Conservation (phyloP, 164 flowering plant genomes). For the Hamamelis virginiana region DNA sequence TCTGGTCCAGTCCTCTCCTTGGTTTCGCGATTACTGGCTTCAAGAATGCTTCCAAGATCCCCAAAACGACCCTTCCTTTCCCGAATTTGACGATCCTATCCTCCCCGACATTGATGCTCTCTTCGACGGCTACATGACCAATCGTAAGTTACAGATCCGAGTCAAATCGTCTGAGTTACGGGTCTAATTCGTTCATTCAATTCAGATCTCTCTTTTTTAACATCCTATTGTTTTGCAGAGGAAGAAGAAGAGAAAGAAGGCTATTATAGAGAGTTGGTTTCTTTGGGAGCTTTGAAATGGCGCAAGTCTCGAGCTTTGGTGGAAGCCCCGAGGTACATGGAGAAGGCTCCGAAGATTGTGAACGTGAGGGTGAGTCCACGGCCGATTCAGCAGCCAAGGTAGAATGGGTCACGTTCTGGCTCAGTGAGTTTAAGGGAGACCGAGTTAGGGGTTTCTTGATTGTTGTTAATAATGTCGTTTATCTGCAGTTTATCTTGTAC, state of each 20-base stretch:
- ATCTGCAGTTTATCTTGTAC: background rate
- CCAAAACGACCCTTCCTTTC: conserved; percentile 19
- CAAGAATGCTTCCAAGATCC: conserved; percentile 70
- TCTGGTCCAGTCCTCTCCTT: conserved; percentile 69
- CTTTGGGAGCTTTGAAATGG: conserved; percentile 52
- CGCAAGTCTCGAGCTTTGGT: conserved; percentile 24
- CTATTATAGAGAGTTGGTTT: conserved; percentile 39
- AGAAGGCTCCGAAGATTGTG: conserved; percentile 81
- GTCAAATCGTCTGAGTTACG: background rate
- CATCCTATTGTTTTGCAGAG: conserved; percentile 13
- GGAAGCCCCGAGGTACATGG: conserved; percentile 36
- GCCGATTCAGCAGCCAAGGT: conserved; percentile 84
- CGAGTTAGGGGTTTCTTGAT: conserved; percentile 1
- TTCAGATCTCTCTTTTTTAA: background rate
- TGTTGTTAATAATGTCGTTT: background rate
- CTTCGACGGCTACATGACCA: conserved; percentile 33
- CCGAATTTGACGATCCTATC: conserved; percentile 29
- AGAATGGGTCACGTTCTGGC: conserved; percentile 14
- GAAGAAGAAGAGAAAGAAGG: conserved; percentile 29
- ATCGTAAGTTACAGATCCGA: conserved; percentile 18
- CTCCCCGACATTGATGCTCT: conserved; percentile 44
- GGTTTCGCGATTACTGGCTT: conserved; percentile 94
- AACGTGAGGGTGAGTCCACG: conserved; percentile 65
- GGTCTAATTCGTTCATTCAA: background rate
- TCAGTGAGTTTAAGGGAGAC: background rate